These are phyloP conservation scores for Ilex paraguariensis DNA, from an alignment of 305 asterid genomes.

Conservation along the genomic window DNA sequence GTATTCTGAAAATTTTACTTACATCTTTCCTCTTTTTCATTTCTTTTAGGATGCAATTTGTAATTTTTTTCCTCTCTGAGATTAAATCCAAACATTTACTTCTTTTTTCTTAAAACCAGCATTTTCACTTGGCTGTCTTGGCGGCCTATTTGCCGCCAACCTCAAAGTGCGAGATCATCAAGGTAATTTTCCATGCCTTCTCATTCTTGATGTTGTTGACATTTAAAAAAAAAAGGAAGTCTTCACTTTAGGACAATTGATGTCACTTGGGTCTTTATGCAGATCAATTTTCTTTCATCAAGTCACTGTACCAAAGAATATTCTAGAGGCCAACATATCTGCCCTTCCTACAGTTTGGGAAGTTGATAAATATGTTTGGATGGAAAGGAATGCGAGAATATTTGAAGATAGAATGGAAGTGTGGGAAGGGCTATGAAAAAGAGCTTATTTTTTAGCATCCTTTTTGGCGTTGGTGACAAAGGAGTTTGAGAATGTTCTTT, in stretches of 20 bases:
- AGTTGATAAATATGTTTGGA: too few species aligned
- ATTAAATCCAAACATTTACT: not conserved
- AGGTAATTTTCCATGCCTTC: slow-evolving; percentile 25
- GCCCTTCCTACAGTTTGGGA: too few species aligned
- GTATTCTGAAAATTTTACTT: too few species aligned
- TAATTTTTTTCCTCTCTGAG: slow-evolving; percentile 5
- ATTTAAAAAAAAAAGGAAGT: too few species aligned
- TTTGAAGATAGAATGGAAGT: too few species aligned
- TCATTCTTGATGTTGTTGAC: not conserved
- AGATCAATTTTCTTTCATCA: slow-evolving; percentile 27
- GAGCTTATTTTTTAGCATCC: too few species aligned
- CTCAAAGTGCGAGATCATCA: slow-evolving; percentile 48
- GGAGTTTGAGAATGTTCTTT: too few species aligned
- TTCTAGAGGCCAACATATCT: too few species aligned
- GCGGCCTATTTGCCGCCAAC: slow-evolving; percentile 48
- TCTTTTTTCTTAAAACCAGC: slow-evolving; percentile 31
- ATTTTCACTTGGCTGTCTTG: slow-evolving; percentile 70
- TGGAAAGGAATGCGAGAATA: too few species aligned
- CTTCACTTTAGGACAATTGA: not conserved
- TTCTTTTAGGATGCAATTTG: not conserved
- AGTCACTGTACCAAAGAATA: slow-evolving; percentile 2
- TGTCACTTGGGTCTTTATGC: not conserved
- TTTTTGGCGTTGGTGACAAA: too few species aligned
- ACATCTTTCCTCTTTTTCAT: too few species aligned
- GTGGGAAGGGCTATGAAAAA: too few species aligned